A percentile compares a stretch with the other conserved stretches of the same genome.
These are phyloP conservation scores for Withania somnifera DNA, from an alignment of 305 asterid species.

Conservation along the genomic window DNA sequence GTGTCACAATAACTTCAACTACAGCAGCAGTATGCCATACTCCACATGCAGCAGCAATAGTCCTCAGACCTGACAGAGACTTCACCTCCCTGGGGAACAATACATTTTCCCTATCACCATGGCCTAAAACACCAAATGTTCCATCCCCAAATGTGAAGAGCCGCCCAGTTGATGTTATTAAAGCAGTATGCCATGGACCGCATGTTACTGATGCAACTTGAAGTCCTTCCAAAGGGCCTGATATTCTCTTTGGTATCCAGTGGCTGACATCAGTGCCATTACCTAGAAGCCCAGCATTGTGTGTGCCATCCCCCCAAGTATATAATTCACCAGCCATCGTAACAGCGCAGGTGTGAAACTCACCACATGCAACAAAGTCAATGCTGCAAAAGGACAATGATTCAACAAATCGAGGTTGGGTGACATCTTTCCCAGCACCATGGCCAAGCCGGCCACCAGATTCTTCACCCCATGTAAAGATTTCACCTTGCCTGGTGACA, in stretches of 20 bases:
- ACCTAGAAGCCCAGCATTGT: conserved; percentile 86
- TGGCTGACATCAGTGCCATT: conserved; percentile 77
- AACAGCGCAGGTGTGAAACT: conserved; percentile 91
- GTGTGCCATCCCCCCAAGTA: conserved; percentile 98
- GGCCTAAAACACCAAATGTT: conserved; percentile 93
- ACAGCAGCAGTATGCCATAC: conserved; percentile 99
- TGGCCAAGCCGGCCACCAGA: conserved; percentile 98
- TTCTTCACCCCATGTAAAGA: conserved; percentile 98
- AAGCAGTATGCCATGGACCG: conserved; percentile 99
- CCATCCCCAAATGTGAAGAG: conserved; percentile 95
- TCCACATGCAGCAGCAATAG: conserved; percentile 87
- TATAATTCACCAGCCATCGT: conserved; percentile 83
- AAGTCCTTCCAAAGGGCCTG: conserved; percentile 91
- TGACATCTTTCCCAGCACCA: conserved; percentile 66
- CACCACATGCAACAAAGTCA: conserved; percentile 94
- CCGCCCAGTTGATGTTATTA: conserved; percentile 71
- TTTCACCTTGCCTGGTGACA: conserved; percentile 85
- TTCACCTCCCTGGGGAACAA: conserved; percentile 71
- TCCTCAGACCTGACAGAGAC: conserved; percentile 74
- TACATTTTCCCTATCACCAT: conserved; percentile 63
- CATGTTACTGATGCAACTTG: conserved; percentile 68
- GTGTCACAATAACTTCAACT: conserved; percentile 81
- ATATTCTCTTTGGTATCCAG: conserved; percentile 91
- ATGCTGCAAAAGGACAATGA: conserved; percentile 51
- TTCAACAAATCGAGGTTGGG: conserved; percentile 67